A percentile compares a stretch with the other conserved stretches of the same genome.
Conservation (phyloP, 2,329 filamentous ascomycete species). For the Fusarium haematococcum region DNA sequence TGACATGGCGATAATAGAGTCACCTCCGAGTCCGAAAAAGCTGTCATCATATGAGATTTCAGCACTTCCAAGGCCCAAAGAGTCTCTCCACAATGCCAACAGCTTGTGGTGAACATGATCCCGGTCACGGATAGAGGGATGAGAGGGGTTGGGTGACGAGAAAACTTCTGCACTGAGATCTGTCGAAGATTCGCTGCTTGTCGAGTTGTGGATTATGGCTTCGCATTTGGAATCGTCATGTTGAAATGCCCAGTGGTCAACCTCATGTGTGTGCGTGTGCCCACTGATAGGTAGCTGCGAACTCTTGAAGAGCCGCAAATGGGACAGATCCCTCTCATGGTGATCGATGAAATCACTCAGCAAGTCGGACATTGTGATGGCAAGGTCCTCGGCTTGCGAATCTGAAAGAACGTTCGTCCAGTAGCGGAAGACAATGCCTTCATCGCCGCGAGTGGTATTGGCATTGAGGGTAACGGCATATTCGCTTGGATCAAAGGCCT, state of each 20-base stretch:
- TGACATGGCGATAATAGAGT: slow-evolving; percentile 39
- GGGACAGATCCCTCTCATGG: slow-evolving; percentile 25
- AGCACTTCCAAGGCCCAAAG: slow-evolving; percentile 5
- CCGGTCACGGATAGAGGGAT: not conserved
- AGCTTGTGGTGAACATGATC: slow-evolving; percentile 26
- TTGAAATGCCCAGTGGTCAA: not conserved
- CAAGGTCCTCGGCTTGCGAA: slow-evolving; percentile 33
- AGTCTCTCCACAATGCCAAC: slow-evolving; percentile 19
- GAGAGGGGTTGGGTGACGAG: slow-evolving; percentile 7
- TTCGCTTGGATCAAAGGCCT: slow-evolving; percentile 44
- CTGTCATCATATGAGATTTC: slow-evolving; percentile 19
- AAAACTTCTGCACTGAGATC: slow-evolving; percentile 11
- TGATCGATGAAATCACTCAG: slow-evolving; percentile 33
- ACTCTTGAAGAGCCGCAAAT: slow-evolving; percentile 17
- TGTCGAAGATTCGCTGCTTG: slow-evolving; percentile 15
- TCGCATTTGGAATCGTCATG: not conserved
- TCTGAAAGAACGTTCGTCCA: slow-evolving; percentile 33
- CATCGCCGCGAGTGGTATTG: slow-evolving; percentile 38
- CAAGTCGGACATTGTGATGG: slow-evolving; percentile 27
- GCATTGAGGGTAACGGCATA: slow-evolving; percentile 49
- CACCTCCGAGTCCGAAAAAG: slow-evolving; percentile 36
- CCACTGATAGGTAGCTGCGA: not conserved
- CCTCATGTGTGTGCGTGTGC: not conserved
- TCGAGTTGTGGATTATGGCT: not conserved
- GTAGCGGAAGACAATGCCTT: slow-evolving; percentile 40